A percentile compares a stretch with the other conserved stretches of the same genome.
Evolutionary conservation across 176 grass and related monocot species (phyloP).

Genomic region (bread wheat (Triticum aestivum)): IWGSC_CS_RefSeq_v2.1 NC_057809.1:389654937-389655436

Average conservation of each 20-base stretch:
- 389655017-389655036: not conserved
- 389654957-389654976: too few species aligned
- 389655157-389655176: constrained; percentile 55
- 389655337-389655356: constrained; percentile 51
- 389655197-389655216: constrained; percentile 57
- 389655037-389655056: not conserved
- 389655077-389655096: not conserved
- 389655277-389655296: constrained; percentile 16
- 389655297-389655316: constrained; percentile 1
- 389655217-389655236: constrained; percentile 22
- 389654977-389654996: too few species aligned
- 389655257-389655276: constrained; percentile 50
- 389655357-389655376: constrained; percentile 96
- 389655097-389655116: constrained; percentile 41
- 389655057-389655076: not conserved
- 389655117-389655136: constrained; percentile 93
- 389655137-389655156: constrained; percentile 82
- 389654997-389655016: too few species aligned
- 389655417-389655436: constrained; percentile 74
- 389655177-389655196: constrained; percentile 52
- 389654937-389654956: too few species aligned
- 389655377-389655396: constrained; percentile 93
- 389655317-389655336: not conserved
- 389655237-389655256: constrained; percentile 39
- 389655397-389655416: constrained; percentile 93